Base-by-base conservation (phyloP, 208 protist species). In the Leishmania lainsoni region DNA sequence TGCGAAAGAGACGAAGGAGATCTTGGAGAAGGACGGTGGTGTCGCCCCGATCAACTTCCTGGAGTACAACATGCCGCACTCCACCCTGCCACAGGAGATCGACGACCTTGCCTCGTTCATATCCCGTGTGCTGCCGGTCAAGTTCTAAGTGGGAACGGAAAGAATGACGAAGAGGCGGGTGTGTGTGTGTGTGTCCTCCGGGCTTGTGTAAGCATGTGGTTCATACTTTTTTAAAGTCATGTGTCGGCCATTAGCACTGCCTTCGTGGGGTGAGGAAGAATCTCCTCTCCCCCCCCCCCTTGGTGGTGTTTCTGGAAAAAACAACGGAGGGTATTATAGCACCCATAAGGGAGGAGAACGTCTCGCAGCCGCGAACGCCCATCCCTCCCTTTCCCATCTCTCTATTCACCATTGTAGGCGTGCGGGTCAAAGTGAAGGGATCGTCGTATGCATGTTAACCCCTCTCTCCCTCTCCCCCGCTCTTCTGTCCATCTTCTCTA, bases 1-100 rank as follows among this genome's bases (percentile, higher is more conserved):
- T 2, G 92, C 91, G 51, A 63, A 84, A 73, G 81, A 88, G 69
- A 88, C 91, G 48, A 90, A 89, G 59, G 39, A 84, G 6, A 66
- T 86, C 0, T 74, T 98, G n/a, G 78, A 92, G 76, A 83, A 81
- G 59, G 76, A 87, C n/a, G 86, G 73, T 17, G 75, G 68, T 29
- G 85, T 86, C 20, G 70, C 81, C 42, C 32, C 73, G 14, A 80
- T 96, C 22, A 87, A 86, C 35, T 86, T 96, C 26, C 85, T 90
- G 63, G 84, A 87, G 79, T 98, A 97, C 86, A 78, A 87, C 84
- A 97, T 98, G 94, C 83, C 87, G 76, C 95, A 98, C 91, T 91
- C 87, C 5, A 83, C 87, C 29, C 61, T 87, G 42, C 90, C 85
- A 29, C 63, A 95, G 65, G 95, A 98, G 83, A 88, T 98, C 17